Evolutionary conservation across 805 yeast species (phyloP), one percentile per base, ranked within the genome.

Genomic region (Pichia cephalocereana): DNA sequence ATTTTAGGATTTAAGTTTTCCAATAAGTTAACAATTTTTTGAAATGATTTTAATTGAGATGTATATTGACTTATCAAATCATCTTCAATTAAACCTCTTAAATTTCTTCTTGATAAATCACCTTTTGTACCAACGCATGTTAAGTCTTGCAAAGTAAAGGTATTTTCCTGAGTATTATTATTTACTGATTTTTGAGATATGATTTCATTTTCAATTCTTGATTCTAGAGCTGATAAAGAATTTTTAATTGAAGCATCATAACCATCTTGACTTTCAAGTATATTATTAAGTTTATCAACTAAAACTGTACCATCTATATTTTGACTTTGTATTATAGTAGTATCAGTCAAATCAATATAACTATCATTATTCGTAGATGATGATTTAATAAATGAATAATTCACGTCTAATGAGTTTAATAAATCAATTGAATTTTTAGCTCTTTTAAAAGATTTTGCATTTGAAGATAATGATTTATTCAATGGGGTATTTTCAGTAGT

Each of bases 21-120:
- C 47, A 67, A 72, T 53, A 69, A 72, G 56, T 63, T 67, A 43
- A 68, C 75, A 52, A 68, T 74, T 44, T 69, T 73, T 55, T 62
- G 72, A 47, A 70, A 74, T 38, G 66, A 70, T 52, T 68, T 71
- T 38, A 78, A 56, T 0, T 72, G 73, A 46, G 73, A 67, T 50
- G 76, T 63, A 55, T 83, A 83, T 50, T 74, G 77, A 46, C 72
- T 74, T 38, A 83, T 63, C 31, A 83, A 59, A 47, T 82, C 86
- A 30, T 68, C 67, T 56, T 84, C 90, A 19, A 84, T 68, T 39
- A 73, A 77, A 40, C 80, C 77, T 47, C 82, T 69, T 45, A 85
- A 66, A 38, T 76, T 71, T 57, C 82, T 75, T 53, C 95, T 70
- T 2, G 80, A 68, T 36, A 82, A 68, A 2, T 81, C 74, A 0